These are phyloP conservation scores for Dryas alaskensis DNA, from an alignment of 306 rosid species.

Conservation along the genomic window DNA sequence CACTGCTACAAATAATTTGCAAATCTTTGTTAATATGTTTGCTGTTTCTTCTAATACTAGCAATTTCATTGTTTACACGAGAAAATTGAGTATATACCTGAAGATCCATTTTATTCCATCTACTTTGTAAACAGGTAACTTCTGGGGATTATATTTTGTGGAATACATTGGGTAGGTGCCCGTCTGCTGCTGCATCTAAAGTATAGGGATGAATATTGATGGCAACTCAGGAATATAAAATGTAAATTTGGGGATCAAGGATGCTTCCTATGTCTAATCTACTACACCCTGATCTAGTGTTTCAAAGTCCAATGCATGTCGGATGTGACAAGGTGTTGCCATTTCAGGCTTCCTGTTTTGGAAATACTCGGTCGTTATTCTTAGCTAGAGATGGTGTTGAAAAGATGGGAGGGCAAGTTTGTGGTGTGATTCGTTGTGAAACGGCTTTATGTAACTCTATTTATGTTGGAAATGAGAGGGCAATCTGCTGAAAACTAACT, in stretches of 20 bases:
- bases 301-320: neutral
- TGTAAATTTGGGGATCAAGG: conserved; percentile 18
- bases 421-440: neutral
- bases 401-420: conserved; percentile 1
- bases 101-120: neutral
- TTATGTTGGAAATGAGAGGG: neutral
- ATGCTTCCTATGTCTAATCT: conserved; percentile 13
- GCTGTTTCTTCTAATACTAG: neutral
- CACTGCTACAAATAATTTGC: neutral
- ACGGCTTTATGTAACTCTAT: neutral
- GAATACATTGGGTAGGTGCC: conserved; percentile 91
- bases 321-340: neutral
- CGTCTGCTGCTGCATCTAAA: conserved; percentile 48
- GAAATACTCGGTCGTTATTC: neutral
- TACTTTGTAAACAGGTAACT: conserved; percentile 46
- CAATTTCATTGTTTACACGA: neutral
- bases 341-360: neutral
- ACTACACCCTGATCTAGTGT: conserved; percentile 2
- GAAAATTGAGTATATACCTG: neutral
- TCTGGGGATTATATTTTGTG: conserved; percentile 89
- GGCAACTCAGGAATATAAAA: conserved; percentile 10
- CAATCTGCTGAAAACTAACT: neutral
- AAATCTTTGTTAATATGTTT: neutral
- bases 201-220: conserved; percentile 25
- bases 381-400: neutral